phyloP scores from a whole-genome alignment of 1,284 basidiomycete genomes.

The Rhizopogon parksii region DNA sequence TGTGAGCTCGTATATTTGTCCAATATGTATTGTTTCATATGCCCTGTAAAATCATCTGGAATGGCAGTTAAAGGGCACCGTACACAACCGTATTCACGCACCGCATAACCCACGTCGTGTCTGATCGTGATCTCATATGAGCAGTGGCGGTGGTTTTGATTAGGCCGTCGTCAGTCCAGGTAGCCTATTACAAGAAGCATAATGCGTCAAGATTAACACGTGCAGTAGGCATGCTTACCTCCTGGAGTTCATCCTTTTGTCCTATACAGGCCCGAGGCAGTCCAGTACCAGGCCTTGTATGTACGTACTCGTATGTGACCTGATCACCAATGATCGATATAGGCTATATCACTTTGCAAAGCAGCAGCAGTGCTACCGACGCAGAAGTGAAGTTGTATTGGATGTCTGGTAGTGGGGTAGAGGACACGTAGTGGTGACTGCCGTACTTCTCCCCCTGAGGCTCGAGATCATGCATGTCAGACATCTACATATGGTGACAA shows the following conservation, averaged over 20 bases:
- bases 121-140: slow-evolving; percentile 2
- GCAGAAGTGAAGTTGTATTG: slow-evolving; percentile 1
- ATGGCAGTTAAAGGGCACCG: not conserved
- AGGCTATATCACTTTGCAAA: slow-evolving; percentile 33
- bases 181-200: slow-evolving; percentile 30
- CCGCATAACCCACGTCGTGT: not conserved
- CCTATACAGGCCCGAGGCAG: not conserved
- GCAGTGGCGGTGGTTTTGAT: slow-evolving; percentile 26
- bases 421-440: slow-evolving; percentile 4
- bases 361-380: slow-evolving; percentile 43
- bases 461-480: slow-evolving; percentile 45
- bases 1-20: no score
- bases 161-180: slow-evolving; percentile 50
- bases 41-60: no score
- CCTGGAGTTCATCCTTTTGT: slow-evolving; percentile 45
- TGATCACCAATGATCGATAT: slow-evolving; percentile 39
- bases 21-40: no score
- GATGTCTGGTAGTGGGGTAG: slow-evolving; percentile 1
- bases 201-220: not conserved
- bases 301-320: slow-evolving; percentile 43
- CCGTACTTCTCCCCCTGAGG: slow-evolving; percentile 15
- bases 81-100: no score
- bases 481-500: slow-evolving; percentile 7
- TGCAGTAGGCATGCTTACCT: slow-evolving; percentile 31
- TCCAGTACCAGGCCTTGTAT: not conserved